A percentile compares a stretch with the other conserved stretches of the same genome.
These are phyloP conservation scores for Backusella morwellensis DNA, from an alignment of 192 early-diverging fungal genomes.

Conservation along the genomic window DNA sequence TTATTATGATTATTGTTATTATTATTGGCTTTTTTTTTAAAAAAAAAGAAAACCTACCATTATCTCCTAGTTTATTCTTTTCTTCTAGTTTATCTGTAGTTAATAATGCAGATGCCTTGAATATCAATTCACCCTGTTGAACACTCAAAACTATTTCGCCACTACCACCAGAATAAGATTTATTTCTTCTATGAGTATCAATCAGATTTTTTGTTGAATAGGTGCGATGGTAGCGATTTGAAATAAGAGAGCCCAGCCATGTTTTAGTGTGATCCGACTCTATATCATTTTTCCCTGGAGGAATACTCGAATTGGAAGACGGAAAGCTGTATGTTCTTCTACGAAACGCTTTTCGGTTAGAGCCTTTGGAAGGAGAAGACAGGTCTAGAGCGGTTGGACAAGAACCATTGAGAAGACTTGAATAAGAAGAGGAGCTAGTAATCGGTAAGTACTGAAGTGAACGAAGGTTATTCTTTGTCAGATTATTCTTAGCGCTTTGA, in stretches of 20 bases:
- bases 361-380: neutral
- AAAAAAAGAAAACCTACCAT: neutral
- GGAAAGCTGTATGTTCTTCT: slow-evolving; percentile 34
- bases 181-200: slow-evolving; percentile 4
- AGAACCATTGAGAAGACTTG: neutral
- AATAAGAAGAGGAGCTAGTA: neutral
- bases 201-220: slow-evolving; percentile 9
- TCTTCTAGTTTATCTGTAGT: neutral
- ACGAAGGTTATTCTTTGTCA: neutral
- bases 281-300: neutral
- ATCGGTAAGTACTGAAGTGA: slow-evolving; percentile 2
- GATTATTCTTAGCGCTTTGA: neutral
- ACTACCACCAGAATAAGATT: neutral
- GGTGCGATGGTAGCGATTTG: neutral
- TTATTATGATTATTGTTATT: neutral
- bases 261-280: slow-evolving; percentile 15
- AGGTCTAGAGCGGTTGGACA: neutral
- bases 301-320: neutral
- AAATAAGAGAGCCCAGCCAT: slow-evolving; percentile 35
- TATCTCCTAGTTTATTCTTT: neutral
- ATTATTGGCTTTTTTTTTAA: neutral
- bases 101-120: slow-evolving; percentile 31
- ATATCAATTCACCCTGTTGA: slow-evolving; percentile 33
- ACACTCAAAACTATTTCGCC: slow-evolving; percentile 29
- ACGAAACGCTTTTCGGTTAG: slow-evolving; percentile 6